Evolutionary conservation across 208 protist genomes (phyloP).

Genomic region (Trypanosoma cruzi): DNA sequence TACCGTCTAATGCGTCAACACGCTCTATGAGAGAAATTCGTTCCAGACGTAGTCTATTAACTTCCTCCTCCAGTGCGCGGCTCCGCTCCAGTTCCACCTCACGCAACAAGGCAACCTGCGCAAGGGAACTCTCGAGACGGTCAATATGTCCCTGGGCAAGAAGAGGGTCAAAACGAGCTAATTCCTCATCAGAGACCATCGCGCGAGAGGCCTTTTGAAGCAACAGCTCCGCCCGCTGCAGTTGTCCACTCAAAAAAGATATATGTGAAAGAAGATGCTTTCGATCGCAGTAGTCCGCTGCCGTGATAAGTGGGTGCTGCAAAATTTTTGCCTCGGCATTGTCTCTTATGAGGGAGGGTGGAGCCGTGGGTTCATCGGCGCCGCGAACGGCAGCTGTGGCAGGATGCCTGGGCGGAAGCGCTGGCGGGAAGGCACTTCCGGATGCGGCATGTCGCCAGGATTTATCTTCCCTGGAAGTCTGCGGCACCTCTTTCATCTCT

Average conservation of each 20-base stretch:
- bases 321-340: not conserved
- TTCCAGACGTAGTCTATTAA: slow-evolving; percentile 39
- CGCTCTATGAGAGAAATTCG: slow-evolving; percentile 37
- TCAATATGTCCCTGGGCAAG: slow-evolving; percentile 81
- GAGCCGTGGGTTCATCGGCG: not conserved
- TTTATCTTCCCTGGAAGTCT: slow-evolving; percentile 4
- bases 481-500: not conserved
- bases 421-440: slow-evolving; percentile 24
- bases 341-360: not conserved
- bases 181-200: slow-evolving; percentile 34
- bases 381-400: not conserved
- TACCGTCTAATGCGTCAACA: slow-evolving; percentile 35
- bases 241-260: slow-evolving; percentile 79
- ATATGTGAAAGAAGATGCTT: slow-evolving; percentile 84
- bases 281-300: slow-evolving; percentile 79
- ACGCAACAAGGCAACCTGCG: slow-evolving; percentile 73
- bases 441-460: slow-evolving; percentile 12
- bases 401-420: slow-evolving; percentile 21
- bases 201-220: slow-evolving; percentile 57
- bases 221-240: slow-evolving; percentile 78
- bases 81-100: slow-evolving; percentile 65
- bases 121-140: slow-evolving; percentile 82
- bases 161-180: slow-evolving; percentile 75
- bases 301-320: slow-evolving; percentile 43
- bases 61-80: slow-evolving; percentile 37